Base-by-base conservation (phyloP, 139 green algal genomes). In the Nannochloris sp. region DNA sequence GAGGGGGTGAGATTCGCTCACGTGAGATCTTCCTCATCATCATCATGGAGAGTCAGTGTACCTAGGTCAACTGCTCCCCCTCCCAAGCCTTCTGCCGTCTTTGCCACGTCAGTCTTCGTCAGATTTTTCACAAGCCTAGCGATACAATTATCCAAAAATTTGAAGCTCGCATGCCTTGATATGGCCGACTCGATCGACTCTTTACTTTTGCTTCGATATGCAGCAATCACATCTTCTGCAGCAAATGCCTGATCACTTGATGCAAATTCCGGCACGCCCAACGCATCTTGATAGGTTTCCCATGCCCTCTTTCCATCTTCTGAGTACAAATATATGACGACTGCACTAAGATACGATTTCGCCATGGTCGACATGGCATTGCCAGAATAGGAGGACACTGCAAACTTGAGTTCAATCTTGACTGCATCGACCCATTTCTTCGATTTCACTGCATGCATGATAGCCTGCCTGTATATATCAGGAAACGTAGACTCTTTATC, bases 231-330 rank as follows among this genome's bases (percentile, higher is more conserved):
- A 0, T 72, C 77, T 16, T 91, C 84, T 21, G 80, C 84, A 6
- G 76, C 83, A 61, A 84, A 83, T 3, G 86, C 85, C 53, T 91
- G 83, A 10, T 89, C 77, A 61, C 76, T 88, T 43, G n/a, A 60
- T 0, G 49, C 62, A 56, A 94, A 94, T 7, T 34, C 44, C 0
- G 80, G 76, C 15, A 94, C 72, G 0, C 29, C 72, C 57, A 94
- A 65, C 3, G 79, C 78, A 40, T 94, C 87, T 70, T 90, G 83
- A 44, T 85, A 83, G 0, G 51, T 71, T 2, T 48, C 19, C 82
- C 81, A 91, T 0, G 87, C 85, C 9, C 72, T 16, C 9, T 67
- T 64, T 1, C 66, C 77, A 57, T 90, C 63, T 3, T 68, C 69
- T 1, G 69, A 73, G 34, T 79, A 81, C 57, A 94, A 71, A 58